phyloP scores from a whole-genome alignment of 352 stramenopile genomes.

The Pythium phragmiticola region DNA sequence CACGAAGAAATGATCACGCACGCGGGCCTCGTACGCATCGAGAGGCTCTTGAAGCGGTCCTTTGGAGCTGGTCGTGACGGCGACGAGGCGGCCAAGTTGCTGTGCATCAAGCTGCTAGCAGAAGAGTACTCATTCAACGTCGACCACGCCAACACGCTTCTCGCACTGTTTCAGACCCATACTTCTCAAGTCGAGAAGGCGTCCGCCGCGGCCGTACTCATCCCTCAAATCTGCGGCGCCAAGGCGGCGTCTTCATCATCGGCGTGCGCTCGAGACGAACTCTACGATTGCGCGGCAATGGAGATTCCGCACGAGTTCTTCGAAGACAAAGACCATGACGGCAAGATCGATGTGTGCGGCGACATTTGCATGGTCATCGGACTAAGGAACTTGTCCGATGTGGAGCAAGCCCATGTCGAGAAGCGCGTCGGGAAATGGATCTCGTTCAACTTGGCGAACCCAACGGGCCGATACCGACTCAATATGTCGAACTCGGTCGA shows the following conservation, averaged over 20 bases:
- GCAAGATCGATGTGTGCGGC: constrained; percentile 78
- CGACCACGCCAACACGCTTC: constrained; percentile 50
- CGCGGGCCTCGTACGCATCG: constrained; percentile 39
- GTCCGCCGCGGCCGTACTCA: constrained; percentile 52
- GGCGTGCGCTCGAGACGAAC: constrained; percentile 29
- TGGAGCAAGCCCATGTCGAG: constrained; percentile 71
- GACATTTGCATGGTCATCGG: constrained; percentile 80
- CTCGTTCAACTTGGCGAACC: constrained; percentile 72
- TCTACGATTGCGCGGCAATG: constrained; percentile 64
- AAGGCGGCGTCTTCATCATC: constrained; percentile 4
- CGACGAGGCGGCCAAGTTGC: constrained; percentile 56
- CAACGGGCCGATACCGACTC: constrained; percentile 59
- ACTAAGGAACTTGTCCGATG: constrained; percentile 54
- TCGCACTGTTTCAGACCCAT: constrained; percentile 58
- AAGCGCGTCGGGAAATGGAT: constrained; percentile 77
- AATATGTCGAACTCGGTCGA: constrained; percentile 75
- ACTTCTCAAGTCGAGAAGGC: constrained; percentile 74
- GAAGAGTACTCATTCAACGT: constrained; percentile 65
- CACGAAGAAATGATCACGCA: constrained; percentile 49
- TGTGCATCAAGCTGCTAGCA: constrained; percentile 59
- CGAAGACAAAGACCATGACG: constrained; percentile 76
- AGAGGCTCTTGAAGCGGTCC: constrained; percentile 41
- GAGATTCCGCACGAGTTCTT: constrained; percentile 61
- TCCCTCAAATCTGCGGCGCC: constrained; percentile 55
- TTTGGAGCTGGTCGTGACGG: constrained; percentile 46